phyloP scores from a whole-genome alignment of 192 early-diverging fungal genomes.

The Coemansia umbellata region DNA sequence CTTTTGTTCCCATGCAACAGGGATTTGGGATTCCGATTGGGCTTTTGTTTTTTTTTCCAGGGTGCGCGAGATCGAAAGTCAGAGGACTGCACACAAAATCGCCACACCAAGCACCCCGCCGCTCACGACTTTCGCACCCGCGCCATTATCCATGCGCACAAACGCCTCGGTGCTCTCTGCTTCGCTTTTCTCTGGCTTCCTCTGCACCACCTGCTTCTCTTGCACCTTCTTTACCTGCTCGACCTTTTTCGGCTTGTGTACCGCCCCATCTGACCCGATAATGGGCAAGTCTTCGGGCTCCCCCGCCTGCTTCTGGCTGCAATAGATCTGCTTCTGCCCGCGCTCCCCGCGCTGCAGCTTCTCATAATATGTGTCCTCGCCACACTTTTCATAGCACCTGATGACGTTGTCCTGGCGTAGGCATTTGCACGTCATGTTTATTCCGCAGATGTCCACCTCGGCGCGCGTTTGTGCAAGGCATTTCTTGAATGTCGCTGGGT shows the following conservation, averaged over 20 bases:
- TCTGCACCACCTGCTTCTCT: no score
- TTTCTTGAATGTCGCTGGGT: conserved; percentile 40
- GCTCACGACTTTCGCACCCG: no score
- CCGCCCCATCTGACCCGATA: conserved; percentile 22
- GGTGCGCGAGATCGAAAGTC: no score
- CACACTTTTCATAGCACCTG: conserved; percentile 42
- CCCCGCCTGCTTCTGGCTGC: conserved; percentile 32
- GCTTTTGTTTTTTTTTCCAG: no score
- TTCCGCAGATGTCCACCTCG: conserved; percentile 44
- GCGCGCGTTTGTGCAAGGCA: conserved; percentile 41
- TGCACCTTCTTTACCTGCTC: no score
- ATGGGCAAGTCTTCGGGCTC: conserved; percentile 46
- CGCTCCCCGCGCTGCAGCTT: conserved; percentile 28
- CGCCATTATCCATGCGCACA: no score
- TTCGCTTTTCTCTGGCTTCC: no score
- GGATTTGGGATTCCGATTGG: no score
- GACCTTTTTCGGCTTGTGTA: conserved; percentile 2
- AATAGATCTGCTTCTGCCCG: conserved; percentile 40
- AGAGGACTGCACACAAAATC: no score
- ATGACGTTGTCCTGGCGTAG: conserved; percentile 33
- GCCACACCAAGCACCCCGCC: no score
- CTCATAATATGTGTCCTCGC: conserved; percentile 32
- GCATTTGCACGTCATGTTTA: conserved; percentile 50
- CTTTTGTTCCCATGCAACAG: no score
- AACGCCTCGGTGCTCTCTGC: no score